A percentile compares a stretch with the other conserved stretches of the same genome.
Conservation (phyloP, 2,329 filamentous ascomycete species). For the Ophiocordyceps camponoti-leonardi region DNA sequence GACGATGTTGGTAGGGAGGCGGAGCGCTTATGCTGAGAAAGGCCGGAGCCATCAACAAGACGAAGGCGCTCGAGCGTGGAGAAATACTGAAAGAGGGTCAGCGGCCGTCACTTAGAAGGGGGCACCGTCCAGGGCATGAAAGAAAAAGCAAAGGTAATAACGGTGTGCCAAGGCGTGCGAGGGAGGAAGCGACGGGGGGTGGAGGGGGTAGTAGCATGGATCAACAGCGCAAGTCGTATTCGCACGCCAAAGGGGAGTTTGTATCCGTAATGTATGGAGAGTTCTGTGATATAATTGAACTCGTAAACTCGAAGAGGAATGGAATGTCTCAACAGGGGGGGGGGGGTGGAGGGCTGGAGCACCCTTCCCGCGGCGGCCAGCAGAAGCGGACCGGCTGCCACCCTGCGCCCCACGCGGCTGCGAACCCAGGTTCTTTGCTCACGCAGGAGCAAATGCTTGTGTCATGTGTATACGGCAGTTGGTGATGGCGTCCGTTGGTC, state of each 20-base stretch:
- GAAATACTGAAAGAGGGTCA: conserved; percentile 39
- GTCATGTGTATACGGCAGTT: background rate
- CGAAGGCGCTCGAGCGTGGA: conserved; percentile 54
- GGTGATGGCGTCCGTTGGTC: background rate
- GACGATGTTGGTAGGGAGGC: conserved; percentile 2
- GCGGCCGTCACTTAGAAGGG: background rate
- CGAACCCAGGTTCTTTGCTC: background rate
- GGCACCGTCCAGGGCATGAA: background rate
- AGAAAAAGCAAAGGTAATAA: background rate
- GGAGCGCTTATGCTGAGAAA: conserved; percentile 10
- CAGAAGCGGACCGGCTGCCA: background rate
- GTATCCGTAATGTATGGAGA: background rate
- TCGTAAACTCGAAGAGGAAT: conserved; percentile 12
- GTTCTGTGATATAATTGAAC: conserved; percentile 5
- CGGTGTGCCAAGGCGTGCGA: background rate
- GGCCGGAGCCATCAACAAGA: conserved; percentile 33
- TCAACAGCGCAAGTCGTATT: background rate
- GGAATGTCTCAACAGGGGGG: conserved; percentile 19
- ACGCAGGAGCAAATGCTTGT: background rate
- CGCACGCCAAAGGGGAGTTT: background rate
- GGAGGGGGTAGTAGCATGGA: background rate
- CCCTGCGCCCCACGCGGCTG: background rate
- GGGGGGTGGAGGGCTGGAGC: background rate
- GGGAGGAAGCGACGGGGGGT: background rate
- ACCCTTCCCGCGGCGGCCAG: background rate